Percentiles rank a stretch among this genome's conserved stretches.
Conservation (phyloP, 2,329 filamentous ascomycete genomes). For the Seiridium unicorne region DNA sequence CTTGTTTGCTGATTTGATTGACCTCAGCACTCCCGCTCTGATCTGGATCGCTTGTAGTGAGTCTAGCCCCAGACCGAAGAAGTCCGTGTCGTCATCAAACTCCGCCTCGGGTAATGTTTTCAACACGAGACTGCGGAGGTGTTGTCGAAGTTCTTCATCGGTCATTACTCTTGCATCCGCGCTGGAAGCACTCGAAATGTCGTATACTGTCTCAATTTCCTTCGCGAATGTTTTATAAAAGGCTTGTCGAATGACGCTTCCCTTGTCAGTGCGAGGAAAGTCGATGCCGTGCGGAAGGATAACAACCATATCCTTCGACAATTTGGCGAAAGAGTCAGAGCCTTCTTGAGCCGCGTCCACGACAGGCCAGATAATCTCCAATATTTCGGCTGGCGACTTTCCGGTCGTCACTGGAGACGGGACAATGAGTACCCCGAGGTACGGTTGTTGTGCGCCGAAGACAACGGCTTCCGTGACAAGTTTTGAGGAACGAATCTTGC, state of each 20-base stretch:
- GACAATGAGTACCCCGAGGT: constrained; percentile 41
- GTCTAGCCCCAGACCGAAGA: constrained; percentile 58
- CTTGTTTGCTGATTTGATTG: constrained; percentile 45
- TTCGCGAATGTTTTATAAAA: constrained; percentile 42
- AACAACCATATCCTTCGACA: constrained; percentile 48
- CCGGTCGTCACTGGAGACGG: constrained; percentile 17
- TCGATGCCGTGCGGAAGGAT: constrained; percentile 40
- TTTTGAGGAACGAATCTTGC: constrained; percentile 41
- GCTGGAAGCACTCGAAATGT: constrained; percentile 21
- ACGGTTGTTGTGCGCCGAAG: constrained; percentile 46
- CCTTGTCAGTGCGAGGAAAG: constrained; percentile 52
- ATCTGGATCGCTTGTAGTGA: constrained; percentile 57
- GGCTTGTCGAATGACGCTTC: constrained; percentile 48
- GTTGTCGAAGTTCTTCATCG: constrained; percentile 14
- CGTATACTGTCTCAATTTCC: constrained; percentile 41
- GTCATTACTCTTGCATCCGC: constrained; percentile 10
- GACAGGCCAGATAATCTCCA: constrained; percentile 31
- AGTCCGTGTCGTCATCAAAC: constrained; percentile 44
- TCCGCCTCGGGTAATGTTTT: constrained; percentile 22
- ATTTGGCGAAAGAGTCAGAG: constrained; percentile 30
- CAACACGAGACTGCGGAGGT: constrained; percentile 29
- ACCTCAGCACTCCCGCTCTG: constrained; percentile 48
- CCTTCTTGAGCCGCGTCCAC: constrained; percentile 29
- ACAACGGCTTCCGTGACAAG: constrained; percentile 50
- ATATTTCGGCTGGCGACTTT: constrained; percentile 21